Evolutionary conservation across 148 eudicot species (phyloP).

Genomic region (Amaranthus hypochondriacus): DNA sequence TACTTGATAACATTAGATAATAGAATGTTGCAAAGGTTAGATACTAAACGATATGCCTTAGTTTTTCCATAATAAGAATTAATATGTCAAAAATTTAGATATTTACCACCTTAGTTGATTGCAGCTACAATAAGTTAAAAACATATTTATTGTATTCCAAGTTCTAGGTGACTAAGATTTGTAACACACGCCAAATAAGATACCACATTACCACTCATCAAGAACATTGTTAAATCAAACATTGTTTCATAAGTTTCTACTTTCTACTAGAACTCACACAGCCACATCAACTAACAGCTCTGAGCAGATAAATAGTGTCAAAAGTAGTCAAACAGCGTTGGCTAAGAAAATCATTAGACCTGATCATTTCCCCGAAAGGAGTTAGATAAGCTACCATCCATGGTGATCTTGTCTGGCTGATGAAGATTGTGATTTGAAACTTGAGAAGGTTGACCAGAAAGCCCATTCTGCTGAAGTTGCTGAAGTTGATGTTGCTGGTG

Average conservation of each 20-base stretch:
- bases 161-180: too few species aligned
- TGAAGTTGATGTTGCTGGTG: conserved; percentile 38
- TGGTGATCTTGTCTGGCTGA: conserved; percentile 52
- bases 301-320: not conserved
- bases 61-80: too few species aligned
- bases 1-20: too few species aligned
- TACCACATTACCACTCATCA: not conserved
- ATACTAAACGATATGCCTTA: too few species aligned
- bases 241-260: not conserved
- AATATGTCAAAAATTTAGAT: too few species aligned
- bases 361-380: conserved; percentile 80
- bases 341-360: conserved; percentile 39
- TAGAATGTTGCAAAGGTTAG: too few species aligned
- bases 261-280: not conserved
- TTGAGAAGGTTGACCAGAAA: conserved; percentile 55
- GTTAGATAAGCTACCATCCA: conserved; percentile 70
- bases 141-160: too few species aligned
- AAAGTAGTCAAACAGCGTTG: not conserved
- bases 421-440: conserved; percentile 42
- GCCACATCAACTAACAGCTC: not conserved
- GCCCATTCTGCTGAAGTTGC: conserved; percentile 53
- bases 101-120: too few species aligned
- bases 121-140: too few species aligned
- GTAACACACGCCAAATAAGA: too few species aligned
- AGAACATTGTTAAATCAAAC: not conserved